Base-by-base conservation (phyloP, 768 basidiomycete species). In the Termitomyces sp. region DNA sequence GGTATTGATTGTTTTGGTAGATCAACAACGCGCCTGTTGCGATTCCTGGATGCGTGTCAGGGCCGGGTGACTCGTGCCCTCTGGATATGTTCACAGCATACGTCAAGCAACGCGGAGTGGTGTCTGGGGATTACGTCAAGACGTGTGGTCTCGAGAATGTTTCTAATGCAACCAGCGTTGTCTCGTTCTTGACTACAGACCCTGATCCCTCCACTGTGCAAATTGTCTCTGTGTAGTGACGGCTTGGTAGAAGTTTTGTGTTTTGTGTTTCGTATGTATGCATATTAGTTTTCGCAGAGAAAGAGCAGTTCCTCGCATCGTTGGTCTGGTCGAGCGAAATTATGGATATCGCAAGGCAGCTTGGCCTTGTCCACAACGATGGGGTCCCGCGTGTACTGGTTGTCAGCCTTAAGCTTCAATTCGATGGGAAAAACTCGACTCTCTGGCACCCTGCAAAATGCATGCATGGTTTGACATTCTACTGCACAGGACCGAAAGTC, bases 21-120 rank as follows among this genome's bases (percentile, higher is more conserved):
- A 69, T 75, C 38, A 71, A 79, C 63, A 68, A 72, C 43, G 78
- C 79, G 7, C 74, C 75, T 5, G 71, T 79, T 0, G 73, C 74
- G 0, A 70, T 80, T 20, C 77, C 78, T 0, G 70, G 68, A 18
- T 80, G 79, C 58, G 58, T 66, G 0, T 69, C 70, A 4, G 79
- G 79, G 2, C 78, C 79, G 0, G 76, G 75, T 1, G 61, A 67
- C 6, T 72, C 71, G 5, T 79, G 79, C 65, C 71, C 74, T 0
- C 61, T 80, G 41, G 60, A 63, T 4, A 49, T 67, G 14, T 80
- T 80, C 53, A 68, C 62, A 5, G 30, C 43, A 18, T 73, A 74
- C 58, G 67, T 78, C 8, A 60, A 68, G 18, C 61, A 58, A 41
- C 71, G 71, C 28, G 71, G 60, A 3, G 51, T 38, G 6, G 59